phyloP scores from a whole-genome alignment of 2,329 filamentous ascomycete species.

The Colletotrichum gloeosporioides region DNA sequence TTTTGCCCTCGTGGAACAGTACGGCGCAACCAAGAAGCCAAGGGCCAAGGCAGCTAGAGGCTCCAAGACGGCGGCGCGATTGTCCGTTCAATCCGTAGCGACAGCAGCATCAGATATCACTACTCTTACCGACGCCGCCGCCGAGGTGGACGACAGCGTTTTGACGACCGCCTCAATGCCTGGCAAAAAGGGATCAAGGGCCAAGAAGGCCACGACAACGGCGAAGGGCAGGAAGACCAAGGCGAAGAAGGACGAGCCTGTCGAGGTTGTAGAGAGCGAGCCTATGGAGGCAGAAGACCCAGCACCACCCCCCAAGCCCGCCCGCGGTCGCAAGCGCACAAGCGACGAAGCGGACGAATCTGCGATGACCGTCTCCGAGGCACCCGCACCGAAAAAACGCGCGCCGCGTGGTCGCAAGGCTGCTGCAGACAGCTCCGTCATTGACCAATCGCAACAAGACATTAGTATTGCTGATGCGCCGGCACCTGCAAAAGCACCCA shows the following conservation, averaged over 20 bases:
- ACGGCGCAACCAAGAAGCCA: slow-evolving; percentile 62
- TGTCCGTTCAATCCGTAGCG: slow-evolving; percentile 63
- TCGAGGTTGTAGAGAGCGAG: slow-evolving; percentile 42
- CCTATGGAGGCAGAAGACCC: slow-evolving; percentile 18
- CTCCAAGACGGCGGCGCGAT: slow-evolving; percentile 71
- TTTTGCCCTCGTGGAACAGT: slow-evolving; percentile 71
- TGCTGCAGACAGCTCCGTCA: slow-evolving; percentile 41
- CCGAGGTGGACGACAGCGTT: slow-evolving; percentile 62
- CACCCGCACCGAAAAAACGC: slow-evolving; percentile 64
- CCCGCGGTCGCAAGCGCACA: slow-evolving; percentile 65
- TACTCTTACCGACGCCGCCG: slow-evolving; percentile 52
- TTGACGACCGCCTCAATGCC: slow-evolving; percentile 65
- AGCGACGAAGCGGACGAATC: slow-evolving; percentile 65
- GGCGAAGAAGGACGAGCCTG: slow-evolving; percentile 57
- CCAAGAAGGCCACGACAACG: slow-evolving; percentile 59
- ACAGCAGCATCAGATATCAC: slow-evolving; percentile 55
- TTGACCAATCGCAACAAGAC: slow-evolving; percentile 42
- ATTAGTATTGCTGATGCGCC: slow-evolving; percentile 43
- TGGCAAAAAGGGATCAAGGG: slow-evolving; percentile 53
- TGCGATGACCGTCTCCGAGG: slow-evolving; percentile 45
- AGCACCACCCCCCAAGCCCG: slow-evolving; percentile 42
- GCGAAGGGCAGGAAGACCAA: slow-evolving; percentile 58
- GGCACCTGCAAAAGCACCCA: slow-evolving; percentile 33
- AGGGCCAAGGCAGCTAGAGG: slow-evolving; percentile 59
- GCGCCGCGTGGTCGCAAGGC: slow-evolving; percentile 57